Percentiles rank a stretch among this genome's conserved stretches.
Conservation (phyloP, 2,329 filamentous ascomycete genomes). For the Diplodia mutila region DNA sequence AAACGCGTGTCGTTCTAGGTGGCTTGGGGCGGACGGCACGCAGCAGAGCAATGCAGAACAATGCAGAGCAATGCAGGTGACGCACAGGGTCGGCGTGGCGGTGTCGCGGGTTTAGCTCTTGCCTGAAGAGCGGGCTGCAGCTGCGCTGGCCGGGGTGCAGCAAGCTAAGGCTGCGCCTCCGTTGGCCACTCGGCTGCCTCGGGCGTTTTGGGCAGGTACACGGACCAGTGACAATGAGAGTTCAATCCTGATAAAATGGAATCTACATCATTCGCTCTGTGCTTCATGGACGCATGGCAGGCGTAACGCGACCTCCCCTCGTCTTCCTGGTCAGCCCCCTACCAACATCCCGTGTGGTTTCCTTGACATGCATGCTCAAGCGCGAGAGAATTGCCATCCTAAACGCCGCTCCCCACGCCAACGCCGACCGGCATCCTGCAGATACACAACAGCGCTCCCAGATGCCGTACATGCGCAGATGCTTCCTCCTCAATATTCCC, state of each 20-base stretch:
- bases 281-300: constrained; percentile 12
- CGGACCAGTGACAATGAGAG: not conserved
- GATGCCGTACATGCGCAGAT: constrained; percentile 23
- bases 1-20: not conserved
- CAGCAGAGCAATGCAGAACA: not conserved
- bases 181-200: not conserved
- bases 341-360: not conserved
- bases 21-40: not conserved
- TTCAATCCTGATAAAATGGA: constrained; percentile 2
- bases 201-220: constrained; percentile 2
- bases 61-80: too few species aligned
- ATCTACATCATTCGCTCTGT: constrained; percentile 9
- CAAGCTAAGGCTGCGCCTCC: not conserved
- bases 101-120: not conserved
- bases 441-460: constrained; percentile 25
- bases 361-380: not conserved
- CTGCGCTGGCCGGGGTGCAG: constrained; percentile 4
- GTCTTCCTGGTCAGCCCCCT: not conserved
- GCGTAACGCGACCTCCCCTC: not conserved
- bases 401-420: constrained; percentile 15
- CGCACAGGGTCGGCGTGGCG: constrained; percentile 4
- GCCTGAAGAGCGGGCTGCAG: not conserved
- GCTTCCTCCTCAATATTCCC: constrained; percentile 5
- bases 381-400: not conserved
- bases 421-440: constrained; percentile 8